These are phyloP conservation scores for Holtermannia corniformis DNA, from an alignment of 768 basidiomycete genomes.

Conservation along the genomic window DNA sequence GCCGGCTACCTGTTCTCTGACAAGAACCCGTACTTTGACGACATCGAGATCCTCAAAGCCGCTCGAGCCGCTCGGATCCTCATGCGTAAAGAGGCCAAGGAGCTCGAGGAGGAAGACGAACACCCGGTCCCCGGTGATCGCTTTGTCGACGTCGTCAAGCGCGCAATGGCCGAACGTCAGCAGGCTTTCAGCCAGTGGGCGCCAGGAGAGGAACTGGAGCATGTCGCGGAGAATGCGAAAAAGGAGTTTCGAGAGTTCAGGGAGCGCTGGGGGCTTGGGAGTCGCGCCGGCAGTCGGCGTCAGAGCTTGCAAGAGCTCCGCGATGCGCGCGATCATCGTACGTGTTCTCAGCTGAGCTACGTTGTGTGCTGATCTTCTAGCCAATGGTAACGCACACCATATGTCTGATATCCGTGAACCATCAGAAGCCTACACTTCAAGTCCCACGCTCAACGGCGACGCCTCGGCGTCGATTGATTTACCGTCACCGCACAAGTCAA, in stretches of 20 bases:
- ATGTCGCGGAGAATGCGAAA: conserved; percentile 25
- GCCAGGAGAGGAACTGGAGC: conserved; percentile 31
- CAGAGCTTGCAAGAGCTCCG: conserved; percentile 19
- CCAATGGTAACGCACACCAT: neutral
- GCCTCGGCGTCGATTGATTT: neutral
- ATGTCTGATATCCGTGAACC: conserved; percentile 2
- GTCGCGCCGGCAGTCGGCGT: conserved; percentile 16
- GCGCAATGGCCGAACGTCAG: conserved; percentile 31
- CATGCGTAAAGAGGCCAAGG: conserved; percentile 36
- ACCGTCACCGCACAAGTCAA: conserved; percentile 13
- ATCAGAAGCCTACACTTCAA: conserved; percentile 23
- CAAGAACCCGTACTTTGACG: conserved; percentile 43
- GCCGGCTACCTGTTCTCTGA: conserved; percentile 46
- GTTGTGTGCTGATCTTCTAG: neutral
- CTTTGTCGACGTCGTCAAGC: conserved; percentile 29
- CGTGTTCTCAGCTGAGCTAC: neutral
- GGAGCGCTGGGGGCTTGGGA: conserved; percentile 13
- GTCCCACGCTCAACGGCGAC: conserved; percentile 16
- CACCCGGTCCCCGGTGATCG: conserved; percentile 17
- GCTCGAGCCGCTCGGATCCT: conserved; percentile 43
- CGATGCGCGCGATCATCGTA: neutral
- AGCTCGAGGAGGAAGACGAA: conserved; percentile 27
- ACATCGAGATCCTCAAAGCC: conserved; percentile 44
- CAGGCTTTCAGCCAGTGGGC: conserved; percentile 27
- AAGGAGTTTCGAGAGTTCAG: conserved; percentile 32